Evolutionary conservation across 2,329 filamentous ascomycete species (phyloP), one percentile per base, ranked within the genome.

Genomic region (Aureobasidium sp.): DNA sequence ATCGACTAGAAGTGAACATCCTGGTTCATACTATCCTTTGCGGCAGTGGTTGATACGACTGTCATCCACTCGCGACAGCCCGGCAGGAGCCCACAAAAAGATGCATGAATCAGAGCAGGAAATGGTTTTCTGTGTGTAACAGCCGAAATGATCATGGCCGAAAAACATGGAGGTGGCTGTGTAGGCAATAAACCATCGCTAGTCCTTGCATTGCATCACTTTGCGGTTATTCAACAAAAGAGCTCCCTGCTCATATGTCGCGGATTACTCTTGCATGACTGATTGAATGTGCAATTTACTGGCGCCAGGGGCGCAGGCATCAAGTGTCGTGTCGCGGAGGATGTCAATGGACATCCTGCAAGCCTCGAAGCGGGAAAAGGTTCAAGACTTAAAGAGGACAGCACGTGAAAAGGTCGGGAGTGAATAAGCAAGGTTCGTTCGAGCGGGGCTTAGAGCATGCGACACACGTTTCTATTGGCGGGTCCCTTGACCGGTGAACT

Each of bases 391-490:
- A 31, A 23, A 7, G 33, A 27, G 27, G 19, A 3, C 23, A n/a
- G 40, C 53, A 57, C 53, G 53, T 57, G 53, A 57, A 55, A 55
- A 54, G 50, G 50, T 55, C 38, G 27, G 51, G 38, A 40, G 38
- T 31, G 8, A 53, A 23, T 17, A 13, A 55, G 51, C 51, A 55
- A 55, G 51, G 51, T 55, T 55, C 25, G n/a, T 31, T 42, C 23
- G 53, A 57, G 53, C 53, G 53, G 53, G 53, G 53, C 53, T 57
- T 43, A 55, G 51, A 37, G 33, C 51, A 57, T 57, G 53, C 53
- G 40, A 37, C 53, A 46, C 51, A 55, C 51, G 51, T 50, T 33
- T 51, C 46, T 51, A 50, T 60, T 50, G 57, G 57, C 37, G 57
- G 42, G 45, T 49, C 43, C n/a, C 19, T 19, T 10, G 38, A 55